Evolutionary conservation across 1,139 yeast species (phyloP).

Genomic region (Zygosaccharomyces pseudobailii): DNA sequence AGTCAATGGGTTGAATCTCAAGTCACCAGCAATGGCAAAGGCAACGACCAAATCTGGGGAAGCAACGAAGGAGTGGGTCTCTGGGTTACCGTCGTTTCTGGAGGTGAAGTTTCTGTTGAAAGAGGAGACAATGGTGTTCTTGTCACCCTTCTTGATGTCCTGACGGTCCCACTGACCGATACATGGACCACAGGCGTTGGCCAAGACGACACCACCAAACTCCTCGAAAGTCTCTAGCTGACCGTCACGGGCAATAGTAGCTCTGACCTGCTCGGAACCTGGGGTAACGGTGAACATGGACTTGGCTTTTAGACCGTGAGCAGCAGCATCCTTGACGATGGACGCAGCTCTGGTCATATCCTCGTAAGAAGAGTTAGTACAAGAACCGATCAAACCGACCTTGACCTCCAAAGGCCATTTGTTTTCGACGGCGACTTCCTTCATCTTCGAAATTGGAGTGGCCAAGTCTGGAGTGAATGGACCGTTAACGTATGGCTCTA

Average conservation of each 20-base stretch:
- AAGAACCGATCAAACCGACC: slow-evolving; percentile 97
- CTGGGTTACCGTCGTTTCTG: slow-evolving; percentile 99
- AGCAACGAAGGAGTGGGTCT: slow-evolving; percentile 95
- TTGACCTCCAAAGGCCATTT: slow-evolving; percentile 93
- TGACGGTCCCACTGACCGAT: slow-evolving; percentile 99
- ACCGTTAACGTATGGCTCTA: slow-evolving; percentile 97
- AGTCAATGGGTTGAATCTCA: slow-evolving; percentile 96
- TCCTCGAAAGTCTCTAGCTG: slow-evolving; percentile 84
- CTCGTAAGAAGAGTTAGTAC: slow-evolving; percentile 99
- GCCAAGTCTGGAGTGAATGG: slow-evolving; percentile 99
- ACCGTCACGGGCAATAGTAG: slow-evolving; percentile 97
- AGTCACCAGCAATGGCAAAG: slow-evolving; percentile 94
- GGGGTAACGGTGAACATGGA: slow-evolving; percentile 92
- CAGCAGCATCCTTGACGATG: slow-evolving; percentile 83
- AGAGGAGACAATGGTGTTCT: slow-evolving; percentile 96
- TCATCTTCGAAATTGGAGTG: slow-evolving; percentile 91
- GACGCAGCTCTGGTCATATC: slow-evolving; percentile 98
- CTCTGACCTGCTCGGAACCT: slow-evolving; percentile 99
- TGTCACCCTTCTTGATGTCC: slow-evolving; percentile 95
- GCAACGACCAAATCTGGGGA: slow-evolving; percentile 98
- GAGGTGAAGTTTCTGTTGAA: slow-evolving; percentile 99
- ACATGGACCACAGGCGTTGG: slow-evolving; percentile 99
- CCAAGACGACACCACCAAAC: slow-evolving; percentile 92
- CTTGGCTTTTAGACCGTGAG: slow-evolving; percentile 88
- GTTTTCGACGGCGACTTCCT: slow-evolving; percentile 79